Evolutionary conservation across 2,329 filamentous ascomycete species (phyloP), one percentile per base, ranked within the genome.

Genomic region (Stachybotrys chartarum): DNA sequence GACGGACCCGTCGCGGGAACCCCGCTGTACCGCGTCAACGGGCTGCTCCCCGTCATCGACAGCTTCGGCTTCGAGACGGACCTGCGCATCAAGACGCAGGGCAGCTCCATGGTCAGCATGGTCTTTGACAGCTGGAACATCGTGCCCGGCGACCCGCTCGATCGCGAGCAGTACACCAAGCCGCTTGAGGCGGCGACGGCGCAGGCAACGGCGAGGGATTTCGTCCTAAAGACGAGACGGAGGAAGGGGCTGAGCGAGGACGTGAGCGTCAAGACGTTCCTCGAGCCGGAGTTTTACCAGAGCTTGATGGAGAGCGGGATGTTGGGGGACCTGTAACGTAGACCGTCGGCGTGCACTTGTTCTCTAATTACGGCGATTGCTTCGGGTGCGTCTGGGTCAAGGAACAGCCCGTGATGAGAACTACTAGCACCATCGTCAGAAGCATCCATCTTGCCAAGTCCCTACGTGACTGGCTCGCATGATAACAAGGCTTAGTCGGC

Each of bases 61-160:
- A 91, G 87, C 32, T 99, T 99, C 67, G 94, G 94, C 18, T 97
- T 99, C 72, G 94, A 99, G 77, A 97, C 94, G 14, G 94, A 99
- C 75, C 79, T 99, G 56, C 82, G 94, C 59, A 97, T 97, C 67
- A 92, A 96, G 72, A 97, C 93, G 0, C 90, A 97, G 75, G 93
- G 94, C 53, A 87, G 91, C 69, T 91, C 92, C 55, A 92, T 90
- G 66, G 85, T 97, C 54, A 91, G 87, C 64, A 80, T 99, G 42
- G 91, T 96, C 12, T 99, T 99, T 71, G 94, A 99, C 68, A 86
- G 90, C 61, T 99, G 94, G 94, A 91, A 83, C 66, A 90, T 97
- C 58, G 93, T 99, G 1, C 94, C 94, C 1, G 94, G 94, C 55
- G 94, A 99, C 71, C 94, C 94, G 46, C 80, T 99, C 39, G 94